Conservation (phyloP, 306 rosid genomes). For the Glycine soja region DNA sequence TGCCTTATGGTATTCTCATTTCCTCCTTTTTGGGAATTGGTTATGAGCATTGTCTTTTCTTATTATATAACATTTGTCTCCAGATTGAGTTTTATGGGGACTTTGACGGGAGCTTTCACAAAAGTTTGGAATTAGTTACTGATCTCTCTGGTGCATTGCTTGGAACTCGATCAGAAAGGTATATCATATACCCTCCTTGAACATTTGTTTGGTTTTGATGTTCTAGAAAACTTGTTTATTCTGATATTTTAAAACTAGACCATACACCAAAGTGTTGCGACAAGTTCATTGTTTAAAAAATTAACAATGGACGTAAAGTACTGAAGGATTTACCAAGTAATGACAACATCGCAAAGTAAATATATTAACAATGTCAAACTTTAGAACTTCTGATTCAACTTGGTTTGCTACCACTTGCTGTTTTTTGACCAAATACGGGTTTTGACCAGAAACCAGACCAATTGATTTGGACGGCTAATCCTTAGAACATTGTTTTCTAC, state of each 20-base stretch:
- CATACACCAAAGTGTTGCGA: background rate
- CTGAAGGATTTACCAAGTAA: background rate
- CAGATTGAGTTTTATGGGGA: conserved; percentile 97
- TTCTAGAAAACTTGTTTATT: conserved; percentile 23
- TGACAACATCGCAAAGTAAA: too few relatives aligned
- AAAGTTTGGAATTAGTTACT: conserved; percentile 78
- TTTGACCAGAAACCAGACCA: background rate
- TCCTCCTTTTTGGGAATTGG: background rate
- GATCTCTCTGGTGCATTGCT: conserved; percentile 93
- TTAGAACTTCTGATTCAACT: background rate
- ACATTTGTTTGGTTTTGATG: conserved; percentile 12
- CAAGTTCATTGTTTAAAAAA: background rate
- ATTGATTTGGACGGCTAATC: background rate
- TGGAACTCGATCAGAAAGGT: conserved; percentile 90
- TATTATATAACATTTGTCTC: conserved; percentile 1
- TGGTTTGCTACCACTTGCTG: background rate
- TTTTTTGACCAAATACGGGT: background rate
- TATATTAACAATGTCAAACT: background rate
- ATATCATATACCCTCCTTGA: conserved; percentile 22
- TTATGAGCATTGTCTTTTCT: conserved; percentile 12
- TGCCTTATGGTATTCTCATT: background rate
- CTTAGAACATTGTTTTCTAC: background rate
- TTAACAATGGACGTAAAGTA: background rate
- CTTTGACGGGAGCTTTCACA: conserved; percentile 93
- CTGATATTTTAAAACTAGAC: background rate